Base-by-base conservation (phyloP, 495 filamentous ascomycete genomes). In the Penicillium nucicola region DNA sequence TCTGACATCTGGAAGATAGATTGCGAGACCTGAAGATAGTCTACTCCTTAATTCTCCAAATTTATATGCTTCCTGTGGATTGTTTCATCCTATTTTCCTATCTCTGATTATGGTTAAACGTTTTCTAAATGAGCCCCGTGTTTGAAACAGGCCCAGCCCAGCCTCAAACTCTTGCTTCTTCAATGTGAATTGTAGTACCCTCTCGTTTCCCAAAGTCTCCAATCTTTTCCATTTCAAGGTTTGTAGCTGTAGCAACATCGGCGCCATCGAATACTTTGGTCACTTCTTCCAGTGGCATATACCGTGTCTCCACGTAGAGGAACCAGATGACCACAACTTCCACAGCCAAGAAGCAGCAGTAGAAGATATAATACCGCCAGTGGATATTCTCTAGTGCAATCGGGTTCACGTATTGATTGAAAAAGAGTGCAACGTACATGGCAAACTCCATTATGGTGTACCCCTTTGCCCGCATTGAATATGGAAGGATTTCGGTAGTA, bases 401-500 rank as follows among this genome's bases (percentile, higher is more conserved):
- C 0, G 82, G 80, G 70, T 85, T 85, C 57, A 82, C 78, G 30
- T 71, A 80, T 65, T 76, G 72, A 52, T 77, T 77, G 46, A 85
- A 74, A 18, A 80, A 81, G 7, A 86, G 47, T 14, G 60, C 60
- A 13, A 54, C 56, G 57, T 86, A 78, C 37, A 85, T 77, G 22
- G 76, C 81, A 43, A 86, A 73, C 57, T 81, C 80, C 73, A 82
- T 79, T 43, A 82, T 70, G 64, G 86, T 83, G 71, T 87, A 81
- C 35, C 84, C 84, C 72, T 87, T 90, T 35, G 84, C 83, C 14
- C 84, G 79, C 49, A 88, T 72, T 38, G 79, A 77, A 69, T 84
- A 90, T 0, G 84, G 84, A 11, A 85, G 69, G 30, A 88, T 81
- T 69, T 88, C 85, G 22, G 84, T 73, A 0, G 81, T 78, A 54